phyloP scores from a whole-genome alignment of 2,329 filamentous ascomycete species.

The Myrmaecium sp. region DNA sequence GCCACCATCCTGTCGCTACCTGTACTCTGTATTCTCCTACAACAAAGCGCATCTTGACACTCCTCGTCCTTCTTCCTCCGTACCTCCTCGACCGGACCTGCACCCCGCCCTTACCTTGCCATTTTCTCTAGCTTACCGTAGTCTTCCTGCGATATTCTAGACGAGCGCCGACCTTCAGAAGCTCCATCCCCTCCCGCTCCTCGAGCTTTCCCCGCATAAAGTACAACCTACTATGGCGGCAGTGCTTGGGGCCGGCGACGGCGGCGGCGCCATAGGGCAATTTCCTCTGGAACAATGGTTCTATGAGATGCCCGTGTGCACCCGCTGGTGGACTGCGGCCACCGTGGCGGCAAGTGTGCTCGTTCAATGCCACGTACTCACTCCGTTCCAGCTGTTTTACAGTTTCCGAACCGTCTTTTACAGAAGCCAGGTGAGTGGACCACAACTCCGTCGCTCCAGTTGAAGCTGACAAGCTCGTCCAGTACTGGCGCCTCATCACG shows the following conservation, averaged over 20 bases:
- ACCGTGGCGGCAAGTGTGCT: slow-evolving; percentile 75
- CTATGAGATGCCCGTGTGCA: slow-evolving; percentile 95
- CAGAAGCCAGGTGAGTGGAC: slow-evolving; percentile 62
- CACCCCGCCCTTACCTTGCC: not conserved
- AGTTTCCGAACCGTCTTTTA: slow-evolving; percentile 82
- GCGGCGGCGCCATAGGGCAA: slow-evolving; percentile 31
- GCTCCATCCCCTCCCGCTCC: slow-evolving; percentile 1
- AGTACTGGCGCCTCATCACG: slow-evolving; percentile 95
- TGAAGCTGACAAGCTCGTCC: slow-evolving; percentile 1
- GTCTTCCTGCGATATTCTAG: not conserved
- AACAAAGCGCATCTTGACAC: too few species aligned
- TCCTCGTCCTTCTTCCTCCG: too few species aligned
- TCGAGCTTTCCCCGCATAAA: not conserved
- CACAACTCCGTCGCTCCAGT: not conserved
- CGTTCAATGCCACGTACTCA: slow-evolving; percentile 85
- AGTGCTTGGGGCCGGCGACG: slow-evolving; percentile 22
- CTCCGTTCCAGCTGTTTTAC: slow-evolving; percentile 92
- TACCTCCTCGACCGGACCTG: too few species aligned
- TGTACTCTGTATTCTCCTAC: too few species aligned
- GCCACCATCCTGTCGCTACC: too few species aligned
- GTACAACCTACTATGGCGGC: slow-evolving; percentile 25
- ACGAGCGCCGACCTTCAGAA: too few species aligned
- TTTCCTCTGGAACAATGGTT: slow-evolving; percentile 95
- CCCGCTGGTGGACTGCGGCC: slow-evolving; percentile 90
- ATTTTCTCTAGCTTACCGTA: not conserved